Evolutionary conservation across 441 rosid genomes (phyloP).

Genomic region (Cnidoscolus chayamansa): DNA sequence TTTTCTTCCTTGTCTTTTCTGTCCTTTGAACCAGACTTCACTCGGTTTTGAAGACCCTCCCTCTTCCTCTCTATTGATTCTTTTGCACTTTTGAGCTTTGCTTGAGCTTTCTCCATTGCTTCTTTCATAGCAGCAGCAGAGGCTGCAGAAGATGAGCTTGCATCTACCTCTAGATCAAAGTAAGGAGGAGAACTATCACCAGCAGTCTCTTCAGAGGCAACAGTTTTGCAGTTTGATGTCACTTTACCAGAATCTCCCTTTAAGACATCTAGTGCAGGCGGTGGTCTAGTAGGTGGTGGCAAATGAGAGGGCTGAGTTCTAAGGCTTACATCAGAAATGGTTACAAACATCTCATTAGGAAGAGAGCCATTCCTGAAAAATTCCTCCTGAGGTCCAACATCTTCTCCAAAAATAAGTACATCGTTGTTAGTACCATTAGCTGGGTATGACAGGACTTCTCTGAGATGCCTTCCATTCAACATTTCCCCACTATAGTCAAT

Average conservation of each 20-base stretch:
- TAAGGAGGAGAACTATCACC: conserved; percentile 58
- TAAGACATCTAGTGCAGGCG: conserved; percentile 45
- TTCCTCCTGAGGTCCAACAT: conserved; percentile 29
- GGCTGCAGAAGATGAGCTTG: conserved; percentile 60
- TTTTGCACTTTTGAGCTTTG: conserved; percentile 59
- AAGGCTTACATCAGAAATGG: conserved; percentile 75
- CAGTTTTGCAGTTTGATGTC: conserved; percentile 35
- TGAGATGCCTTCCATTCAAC: conserved; percentile 37
- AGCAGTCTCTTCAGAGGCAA: conserved; percentile 39
- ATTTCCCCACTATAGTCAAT: conserved; percentile 33
- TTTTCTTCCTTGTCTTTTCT: conserved; percentile 40
- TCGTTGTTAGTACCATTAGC: conserved; percentile 23
- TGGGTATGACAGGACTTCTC: conserved; percentile 52
- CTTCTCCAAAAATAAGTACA: conserved; percentile 31
- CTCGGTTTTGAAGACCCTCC: conserved; percentile 35
- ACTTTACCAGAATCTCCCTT: conserved; percentile 34
- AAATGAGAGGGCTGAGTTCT: conserved; percentile 68
- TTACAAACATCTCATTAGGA: conserved; percentile 53
- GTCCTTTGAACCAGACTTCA: conserved; percentile 33
- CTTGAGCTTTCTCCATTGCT: conserved; percentile 80
- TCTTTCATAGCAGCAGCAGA: conserved; percentile 80
- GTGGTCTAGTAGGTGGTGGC: conserved; percentile 85
- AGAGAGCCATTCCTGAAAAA: conserved; percentile 40
- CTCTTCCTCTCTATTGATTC: conserved; percentile 63
- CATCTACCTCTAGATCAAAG: conserved; percentile 90